Evolutionary conservation across 2,329 filamentous ascomycete species (phyloP).

Genomic region (Aureobasidium musti): DNA sequence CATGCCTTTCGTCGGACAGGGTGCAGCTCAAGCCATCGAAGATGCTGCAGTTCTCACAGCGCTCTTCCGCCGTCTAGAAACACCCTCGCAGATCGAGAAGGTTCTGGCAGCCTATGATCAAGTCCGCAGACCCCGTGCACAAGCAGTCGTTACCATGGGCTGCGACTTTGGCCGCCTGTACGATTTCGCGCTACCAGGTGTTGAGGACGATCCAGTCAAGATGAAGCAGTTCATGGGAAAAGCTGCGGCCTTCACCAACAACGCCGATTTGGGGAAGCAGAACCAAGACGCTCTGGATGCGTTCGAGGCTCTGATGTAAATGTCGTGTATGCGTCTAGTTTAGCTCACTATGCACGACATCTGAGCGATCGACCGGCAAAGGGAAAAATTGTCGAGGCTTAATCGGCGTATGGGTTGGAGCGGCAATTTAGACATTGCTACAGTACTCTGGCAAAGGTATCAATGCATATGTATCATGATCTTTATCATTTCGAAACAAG

Average conservation of each 20-base stretch:
- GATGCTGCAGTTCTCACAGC: slow-evolving; percentile 42
- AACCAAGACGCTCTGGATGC: slow-evolving; percentile 38
- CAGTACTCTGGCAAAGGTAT: neutral
- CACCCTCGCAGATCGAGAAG: slow-evolving; percentile 28
- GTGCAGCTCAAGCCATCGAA: slow-evolving; percentile 45
- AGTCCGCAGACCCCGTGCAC: slow-evolving; percentile 37
- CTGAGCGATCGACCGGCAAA: neutral
- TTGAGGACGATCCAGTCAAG: slow-evolving; percentile 37
- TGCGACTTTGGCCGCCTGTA: slow-evolving; percentile 39
- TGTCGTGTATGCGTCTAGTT: neutral
- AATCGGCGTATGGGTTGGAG: neutral
- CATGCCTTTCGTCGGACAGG: slow-evolving; percentile 42
- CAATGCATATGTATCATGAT: slow-evolving; percentile 3
- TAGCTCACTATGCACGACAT: slow-evolving; percentile 14
- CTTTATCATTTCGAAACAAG: neutral
- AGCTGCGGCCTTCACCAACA: slow-evolving; percentile 39
- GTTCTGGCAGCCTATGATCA: slow-evolving; percentile 38
- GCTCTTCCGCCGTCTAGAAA: slow-evolving; percentile 36
- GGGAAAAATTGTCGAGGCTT: neutral
- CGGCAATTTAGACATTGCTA: no score
- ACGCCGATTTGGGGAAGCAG: slow-evolving; percentile 39
- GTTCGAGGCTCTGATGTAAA: slow-evolving; percentile 33
- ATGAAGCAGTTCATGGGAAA: slow-evolving; percentile 41
- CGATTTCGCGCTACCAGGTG: slow-evolving; percentile 37
- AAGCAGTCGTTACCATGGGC: slow-evolving; percentile 39